Evolutionary conservation across 2,329 filamentous ascomycete species (phyloP), one percentile per base, ranked within the genome.

Genomic region (Fusarium sp.): DNA sequence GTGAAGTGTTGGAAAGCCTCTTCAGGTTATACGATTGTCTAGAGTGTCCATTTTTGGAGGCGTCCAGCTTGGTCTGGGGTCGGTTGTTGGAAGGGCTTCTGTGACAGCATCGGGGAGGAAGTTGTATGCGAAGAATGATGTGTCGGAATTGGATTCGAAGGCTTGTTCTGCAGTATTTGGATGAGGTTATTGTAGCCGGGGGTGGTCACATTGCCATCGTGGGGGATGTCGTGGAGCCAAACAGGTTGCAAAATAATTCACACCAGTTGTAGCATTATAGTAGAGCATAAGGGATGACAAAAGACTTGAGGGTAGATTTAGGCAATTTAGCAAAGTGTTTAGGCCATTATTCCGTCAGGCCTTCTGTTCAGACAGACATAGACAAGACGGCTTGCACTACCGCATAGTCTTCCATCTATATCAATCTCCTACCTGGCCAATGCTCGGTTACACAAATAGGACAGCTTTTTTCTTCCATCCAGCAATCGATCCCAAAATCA

Each of bases 131-230:
- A 36, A 46, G 42, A 30, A 37, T 34, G 42, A 57, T 65, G 49
- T 51, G 52, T 65, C 15, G 20, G 16, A 53, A 16, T 30, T 38
- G 34, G 37, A 36, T 52, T 40, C 49, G 37, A 37, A 15, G 15
- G 28, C 23, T 23, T 33, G 18, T 3, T 30, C 18, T 18, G 16
- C 16, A 20, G 11, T 34, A 41, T 53, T 42, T 10, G 6, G 20
- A 30, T 37, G 8, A 42, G 62, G 71, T 20, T 44, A 65, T 62
- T 73, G 58, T 40, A 72, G 52, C 65, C 71, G 70, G 53, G 37
- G 58, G 49, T 51, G 47, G 61, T 52, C 49, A 42, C 53, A 47
- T 44, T 50, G 33, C 18, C 18, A 20, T 23, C 33, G 28, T 28
- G 31, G 28, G 15, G 28, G 47, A 20, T 36, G n/a, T 52, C 16